Evolutionary conservation across 441 rosid genomes (phyloP).

Genomic region (Macaranga tanarius): DNA sequence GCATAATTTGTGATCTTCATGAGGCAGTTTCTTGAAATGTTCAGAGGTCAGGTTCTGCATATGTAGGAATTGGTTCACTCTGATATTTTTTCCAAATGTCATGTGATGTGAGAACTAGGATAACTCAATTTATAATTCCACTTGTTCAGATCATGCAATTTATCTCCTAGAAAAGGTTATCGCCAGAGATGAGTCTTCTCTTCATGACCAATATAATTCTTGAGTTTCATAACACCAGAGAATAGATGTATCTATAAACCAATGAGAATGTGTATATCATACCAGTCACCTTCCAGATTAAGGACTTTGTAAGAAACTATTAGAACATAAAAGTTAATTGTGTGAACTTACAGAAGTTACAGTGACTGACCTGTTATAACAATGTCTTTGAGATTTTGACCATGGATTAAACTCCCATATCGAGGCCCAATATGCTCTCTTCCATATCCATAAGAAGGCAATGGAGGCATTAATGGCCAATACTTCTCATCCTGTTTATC

Average conservation of each 20-base stretch:
- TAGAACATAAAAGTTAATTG: not conserved
- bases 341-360: not conserved
- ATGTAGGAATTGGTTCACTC: not conserved
- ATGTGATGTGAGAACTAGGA: not conserved
- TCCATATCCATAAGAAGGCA: constrained; percentile 93
- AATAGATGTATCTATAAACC: not conserved
- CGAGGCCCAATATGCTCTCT: constrained; percentile 92
- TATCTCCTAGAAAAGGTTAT: too few species aligned
- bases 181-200: too few species aligned
- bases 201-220: too few species aligned
- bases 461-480: constrained; percentile 90
- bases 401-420: constrained; percentile 92
- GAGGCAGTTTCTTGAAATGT: too few species aligned
- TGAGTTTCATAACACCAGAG: not conserved
- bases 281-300: not conserved
- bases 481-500: constrained; percentile 64
- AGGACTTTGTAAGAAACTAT: not conserved
- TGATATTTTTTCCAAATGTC: not conserved
- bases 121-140: too few species aligned
- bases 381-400: constrained; percentile 91
- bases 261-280: not conserved
- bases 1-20: too few species aligned
- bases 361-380: constrained; percentile 69
- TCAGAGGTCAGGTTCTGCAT: too few species aligned
- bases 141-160: too few species aligned